These are phyloP conservation scores for Coemansia sp. DNA, from an alignment of 192 early-diverging fungal species.

Conservation along the genomic window DNA sequence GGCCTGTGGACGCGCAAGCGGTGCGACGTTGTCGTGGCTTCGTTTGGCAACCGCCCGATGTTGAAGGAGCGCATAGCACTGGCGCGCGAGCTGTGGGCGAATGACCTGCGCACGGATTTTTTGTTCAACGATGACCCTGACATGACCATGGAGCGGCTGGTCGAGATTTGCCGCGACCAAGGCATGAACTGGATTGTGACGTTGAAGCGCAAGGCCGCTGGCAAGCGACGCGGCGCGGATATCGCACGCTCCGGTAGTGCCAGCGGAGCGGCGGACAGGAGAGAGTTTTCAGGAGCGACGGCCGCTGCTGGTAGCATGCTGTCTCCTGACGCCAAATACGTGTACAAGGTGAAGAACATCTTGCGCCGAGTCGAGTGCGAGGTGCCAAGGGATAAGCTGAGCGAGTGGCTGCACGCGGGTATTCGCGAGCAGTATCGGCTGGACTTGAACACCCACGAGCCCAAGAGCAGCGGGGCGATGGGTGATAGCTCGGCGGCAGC, in stretches of 20 bases:
- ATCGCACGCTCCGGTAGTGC: too few relatives aligned
- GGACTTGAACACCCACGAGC: conserved; percentile 60
- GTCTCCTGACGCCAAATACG: conserved; percentile 9
- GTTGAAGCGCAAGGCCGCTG: conserved; percentile 55
- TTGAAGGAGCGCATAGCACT: conserved; percentile 77
- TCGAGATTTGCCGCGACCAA: conserved; percentile 63
- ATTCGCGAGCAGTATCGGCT: conserved; percentile 67
- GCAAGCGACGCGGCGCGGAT: not conserved
- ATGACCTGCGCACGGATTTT: conserved; percentile 80
- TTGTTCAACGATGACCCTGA: conserved; percentile 74
- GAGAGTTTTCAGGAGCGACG: not conserved
- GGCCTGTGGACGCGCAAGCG: conserved; percentile 63
- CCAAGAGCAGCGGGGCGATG: conserved; percentile 1
- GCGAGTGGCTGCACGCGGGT: conserved; percentile 63
- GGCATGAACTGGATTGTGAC: conserved; percentile 84
- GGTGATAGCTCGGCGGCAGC: conserved; percentile 27
- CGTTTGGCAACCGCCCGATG: conserved; percentile 71
- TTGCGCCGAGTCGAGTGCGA: conserved; percentile 72
- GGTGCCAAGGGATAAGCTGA: conserved; percentile 60
- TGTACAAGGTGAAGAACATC: conserved; percentile 76
- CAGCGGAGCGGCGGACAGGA: too few relatives aligned
- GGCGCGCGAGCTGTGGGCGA: conserved; percentile 77
- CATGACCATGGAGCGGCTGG: conserved; percentile 68
- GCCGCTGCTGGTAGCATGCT: not conserved
- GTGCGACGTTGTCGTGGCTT: conserved; percentile 80